Evolutionary conservation across 306 rosid genomes (phyloP).

Genomic region (Malus asiatica): DNA sequence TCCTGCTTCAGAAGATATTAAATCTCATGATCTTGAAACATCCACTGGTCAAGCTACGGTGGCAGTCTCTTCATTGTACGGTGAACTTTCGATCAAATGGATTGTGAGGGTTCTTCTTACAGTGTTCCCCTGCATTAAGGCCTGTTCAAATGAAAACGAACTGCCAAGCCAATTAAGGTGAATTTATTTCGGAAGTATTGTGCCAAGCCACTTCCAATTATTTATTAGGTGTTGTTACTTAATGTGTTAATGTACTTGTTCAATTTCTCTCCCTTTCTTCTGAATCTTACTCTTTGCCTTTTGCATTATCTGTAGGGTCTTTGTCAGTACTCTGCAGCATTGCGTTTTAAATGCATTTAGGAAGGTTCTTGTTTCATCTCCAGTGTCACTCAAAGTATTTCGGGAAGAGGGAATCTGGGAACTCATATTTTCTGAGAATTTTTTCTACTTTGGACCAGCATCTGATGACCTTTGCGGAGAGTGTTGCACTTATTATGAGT

Average conservation of each 20-base stretch:
- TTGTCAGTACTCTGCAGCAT: slow-evolving; percentile 62
- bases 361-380: slow-evolving; percentile 61
- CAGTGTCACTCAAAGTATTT: slow-evolving; percentile 55
- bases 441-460: slow-evolving; percentile 66
- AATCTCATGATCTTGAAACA: slow-evolving; percentile 40
- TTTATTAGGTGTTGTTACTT: background rate
- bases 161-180: slow-evolving; percentile 74
- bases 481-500: slow-evolving; percentile 23
- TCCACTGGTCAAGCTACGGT: slow-evolving; percentile 50
- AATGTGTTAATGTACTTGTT: background rate
- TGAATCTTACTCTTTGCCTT: background rate
- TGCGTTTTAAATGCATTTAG: slow-evolving; percentile 56
- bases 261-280: slow-evolving; percentile 12
- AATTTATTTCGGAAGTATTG: slow-evolving; percentile 17
- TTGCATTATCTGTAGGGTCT: slow-evolving; percentile 50
- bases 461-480: slow-evolving; percentile 41
- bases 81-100: slow-evolving; percentile 80
- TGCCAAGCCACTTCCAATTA: background rate
- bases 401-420: slow-evolving; percentile 88
- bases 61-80: slow-evolving; percentile 55
- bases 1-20: slow-evolving; percentile 49
- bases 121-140: slow-evolving; percentile 80
- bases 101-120: slow-evolving; percentile 64
- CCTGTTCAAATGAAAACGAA: slow-evolving; percentile 74
- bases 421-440: slow-evolving; percentile 79